Base-by-base conservation (phyloP, 2,329 filamentous ascomycete species). In the Mycosphaerelloides madeirae region DNA sequence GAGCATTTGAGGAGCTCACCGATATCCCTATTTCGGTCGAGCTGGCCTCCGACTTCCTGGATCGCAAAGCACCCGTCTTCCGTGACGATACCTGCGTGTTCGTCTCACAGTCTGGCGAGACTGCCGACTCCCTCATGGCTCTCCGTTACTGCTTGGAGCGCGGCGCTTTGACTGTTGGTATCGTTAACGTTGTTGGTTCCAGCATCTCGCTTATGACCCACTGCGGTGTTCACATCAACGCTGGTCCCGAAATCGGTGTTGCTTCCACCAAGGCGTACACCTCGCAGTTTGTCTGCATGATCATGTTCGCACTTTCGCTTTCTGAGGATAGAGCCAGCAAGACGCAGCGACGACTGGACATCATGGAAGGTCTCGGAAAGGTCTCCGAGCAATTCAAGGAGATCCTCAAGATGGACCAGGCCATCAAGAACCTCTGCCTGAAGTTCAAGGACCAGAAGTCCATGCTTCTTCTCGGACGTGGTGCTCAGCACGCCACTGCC, bases 191-290 rank as follows among this genome's bases (percentile, higher is more conserved):
- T 50, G 93, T 98, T 62, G 93, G 93, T 62, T 97, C 93, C 44
- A 96, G 90, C 65, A 98, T 98, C 71, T 98, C 93, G 36, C 84
- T 98, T 60, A 85, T 98, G 63, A 98, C 93, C 54, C 93, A 98
- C 80, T 98, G 93, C 64, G 93, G 93, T 89, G 93, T 98, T 44
- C 93, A 98, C 77, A 90, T 98, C 77, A 98, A 98, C 72, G 93
- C 93, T 57, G 93, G 93, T 45, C 93, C 93, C 42, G 93, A 98
- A 71, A 97, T 98, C 54, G 93, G 93, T 82, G 93, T 98, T 55
- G 93, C 93, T 49, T 97, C 91, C 36, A 98, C 93, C 70, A 98
- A 98, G 79, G 93, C 93, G 31, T 98, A 98, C 75, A 98, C 93
- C 12, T 97, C 93, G 36, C 93, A 98, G 69, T 98, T 97, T 70